phyloP scores from a whole-genome alignment of 208 protist genomes.

The Leishmania aethiopica region DNA sequence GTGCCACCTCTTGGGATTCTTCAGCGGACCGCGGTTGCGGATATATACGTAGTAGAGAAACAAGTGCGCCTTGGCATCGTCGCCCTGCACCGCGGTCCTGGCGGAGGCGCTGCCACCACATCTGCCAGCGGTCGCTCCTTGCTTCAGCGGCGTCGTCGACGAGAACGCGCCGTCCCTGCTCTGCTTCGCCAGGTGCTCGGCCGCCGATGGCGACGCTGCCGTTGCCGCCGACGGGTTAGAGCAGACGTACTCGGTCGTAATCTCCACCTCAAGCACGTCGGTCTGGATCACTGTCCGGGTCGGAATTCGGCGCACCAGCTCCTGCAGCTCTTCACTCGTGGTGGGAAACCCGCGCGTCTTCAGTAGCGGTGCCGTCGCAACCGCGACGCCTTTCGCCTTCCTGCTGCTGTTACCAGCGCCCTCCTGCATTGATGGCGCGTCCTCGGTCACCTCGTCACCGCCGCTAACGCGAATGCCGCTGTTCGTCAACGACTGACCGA shows the following conservation, averaged over 20 bases:
- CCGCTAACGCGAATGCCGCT: background rate
- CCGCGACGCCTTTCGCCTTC: background rate
- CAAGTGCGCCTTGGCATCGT: slow-evolving; percentile 37
- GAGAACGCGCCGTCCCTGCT: slow-evolving; percentile 13
- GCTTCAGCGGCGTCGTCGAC: slow-evolving; percentile 28
- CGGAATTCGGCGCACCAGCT: slow-evolving; percentile 45
- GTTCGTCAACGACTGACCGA: slow-evolving; percentile 2
- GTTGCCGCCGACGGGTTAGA: slow-evolving; percentile 28
- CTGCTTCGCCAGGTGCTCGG: slow-evolving; percentile 3
- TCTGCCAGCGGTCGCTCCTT: background rate
- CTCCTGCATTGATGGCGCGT: background rate
- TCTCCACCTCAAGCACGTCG: slow-evolving; percentile 78
- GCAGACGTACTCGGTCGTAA: slow-evolving; percentile 75
- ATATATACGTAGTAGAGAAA: slow-evolving; percentile 87
- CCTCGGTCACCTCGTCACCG: background rate
- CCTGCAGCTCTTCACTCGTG: slow-evolving; percentile 35
- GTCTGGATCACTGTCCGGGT: slow-evolving; percentile 59
- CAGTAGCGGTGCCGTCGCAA: background rate
- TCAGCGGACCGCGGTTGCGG: slow-evolving; percentile 55
- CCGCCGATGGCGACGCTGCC: background rate
- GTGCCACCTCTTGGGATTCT: slow-evolving; percentile 76
- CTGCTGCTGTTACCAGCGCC: background rate
- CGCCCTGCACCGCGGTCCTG: background rate
- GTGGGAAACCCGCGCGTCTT: slow-evolving; percentile 25
- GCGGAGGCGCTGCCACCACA: background rate